phyloP scores from a whole-genome alignment of 768 basidiomycete species.

The Auricularia cornea region DNA sequence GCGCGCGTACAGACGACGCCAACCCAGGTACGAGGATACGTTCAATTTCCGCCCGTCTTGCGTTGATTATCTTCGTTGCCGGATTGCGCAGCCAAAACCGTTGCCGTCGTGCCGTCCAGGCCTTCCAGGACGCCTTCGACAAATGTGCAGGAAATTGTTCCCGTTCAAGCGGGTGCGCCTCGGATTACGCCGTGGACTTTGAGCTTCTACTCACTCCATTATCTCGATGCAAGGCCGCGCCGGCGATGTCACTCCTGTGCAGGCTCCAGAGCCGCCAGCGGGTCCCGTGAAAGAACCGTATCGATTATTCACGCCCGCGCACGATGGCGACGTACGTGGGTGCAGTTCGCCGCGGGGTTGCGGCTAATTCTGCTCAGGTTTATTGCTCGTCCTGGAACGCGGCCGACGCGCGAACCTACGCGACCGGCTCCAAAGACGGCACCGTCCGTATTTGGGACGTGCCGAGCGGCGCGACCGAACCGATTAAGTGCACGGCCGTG shows the following conservation, averaged over 20 bases:
- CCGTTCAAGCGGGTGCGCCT: too few species aligned
- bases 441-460: slow-evolving; percentile 62
- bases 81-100: neutral
- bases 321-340: neutral
- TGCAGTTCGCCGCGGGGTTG: neutral
- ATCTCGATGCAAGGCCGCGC: too few species aligned
- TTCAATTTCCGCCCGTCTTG: neutral
- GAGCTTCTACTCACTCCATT: too few species aligned
- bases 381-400: neutral
- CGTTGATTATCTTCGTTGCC: neutral
- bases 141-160: too few species aligned
- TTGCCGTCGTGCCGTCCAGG: too few species aligned
- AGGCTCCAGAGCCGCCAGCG: too few species aligned
- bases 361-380: neutral
- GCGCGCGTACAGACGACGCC: neutral
- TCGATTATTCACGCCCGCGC: neutral
- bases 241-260: too few species aligned
- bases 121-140: too few species aligned
- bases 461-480: neutral
- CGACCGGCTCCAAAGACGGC: slow-evolving; percentile 49
- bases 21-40: neutral
- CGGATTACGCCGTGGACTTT: too few species aligned
- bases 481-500: neutral
- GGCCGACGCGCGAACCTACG: neutral
- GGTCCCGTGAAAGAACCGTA: too few species aligned